phyloP scores from a whole-genome alignment of 2,329 filamentous ascomycete genomes.

The Metarhizium guizhouense region DNA sequence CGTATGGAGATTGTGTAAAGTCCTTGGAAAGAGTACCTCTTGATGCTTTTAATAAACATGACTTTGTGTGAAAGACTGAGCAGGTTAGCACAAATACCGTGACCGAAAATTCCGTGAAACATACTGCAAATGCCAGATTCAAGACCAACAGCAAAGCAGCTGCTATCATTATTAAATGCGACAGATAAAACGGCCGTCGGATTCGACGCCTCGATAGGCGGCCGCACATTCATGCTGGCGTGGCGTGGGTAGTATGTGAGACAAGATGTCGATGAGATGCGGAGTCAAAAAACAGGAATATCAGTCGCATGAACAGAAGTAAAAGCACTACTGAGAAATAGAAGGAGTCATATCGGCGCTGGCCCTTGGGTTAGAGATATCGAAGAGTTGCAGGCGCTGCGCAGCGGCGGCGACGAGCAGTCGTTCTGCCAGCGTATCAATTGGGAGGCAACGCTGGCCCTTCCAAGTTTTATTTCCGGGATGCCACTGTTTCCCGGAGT shows the following conservation, averaged over 20 bases:
- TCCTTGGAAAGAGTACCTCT: slow-evolving; percentile 26
- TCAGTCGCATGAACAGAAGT: neutral
- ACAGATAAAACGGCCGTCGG: slow-evolving; percentile 71
- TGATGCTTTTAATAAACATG: slow-evolving; percentile 56
- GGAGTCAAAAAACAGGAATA: neutral
- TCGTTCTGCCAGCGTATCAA: neutral
- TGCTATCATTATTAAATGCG: slow-evolving; percentile 77
- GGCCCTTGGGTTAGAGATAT: neutral
- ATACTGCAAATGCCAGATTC: slow-evolving; percentile 79
- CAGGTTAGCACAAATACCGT: neutral
- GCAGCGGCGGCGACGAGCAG: neutral
- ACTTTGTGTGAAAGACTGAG: slow-evolving; percentile 63
- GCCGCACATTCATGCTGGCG: slow-evolving; percentile 75
- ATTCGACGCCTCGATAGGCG: slow-evolving; percentile 69
- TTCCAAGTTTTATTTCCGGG: neutral
- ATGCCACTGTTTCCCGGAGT: neutral
- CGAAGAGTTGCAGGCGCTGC: neutral
- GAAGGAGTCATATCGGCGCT: neutral
- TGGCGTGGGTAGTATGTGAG: slow-evolving; percentile 11
- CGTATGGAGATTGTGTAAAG: neutral
- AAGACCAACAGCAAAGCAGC: slow-evolving; percentile 78
- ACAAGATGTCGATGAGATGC: neutral
- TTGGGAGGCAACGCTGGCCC: neutral
- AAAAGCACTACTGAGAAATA: neutral
- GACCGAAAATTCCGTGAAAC: slow-evolving; percentile 17